Evolutionary conservation across 2,329 filamentous ascomycete species (phyloP).

Genomic region (Lecanicillium sp.): DNA sequence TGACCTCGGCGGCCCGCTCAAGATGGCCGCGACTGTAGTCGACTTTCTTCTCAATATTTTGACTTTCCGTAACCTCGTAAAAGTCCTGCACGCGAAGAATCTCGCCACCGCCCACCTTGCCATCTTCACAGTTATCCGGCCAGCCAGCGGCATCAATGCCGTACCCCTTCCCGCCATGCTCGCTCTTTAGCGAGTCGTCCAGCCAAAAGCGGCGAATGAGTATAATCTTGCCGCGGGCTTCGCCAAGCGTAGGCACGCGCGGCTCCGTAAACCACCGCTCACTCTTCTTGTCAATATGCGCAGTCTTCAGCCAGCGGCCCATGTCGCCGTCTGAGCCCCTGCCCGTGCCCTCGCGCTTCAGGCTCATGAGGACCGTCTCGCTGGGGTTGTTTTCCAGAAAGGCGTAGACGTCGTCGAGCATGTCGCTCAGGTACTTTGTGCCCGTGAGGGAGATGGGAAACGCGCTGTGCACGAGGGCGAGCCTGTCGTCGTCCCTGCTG

Average conservation of each 20-base stretch:
- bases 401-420: slow-evolving; percentile 61
- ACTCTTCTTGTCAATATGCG: slow-evolving; percentile 53
- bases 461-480: slow-evolving; percentile 79
- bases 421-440: slow-evolving; percentile 65
- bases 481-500: slow-evolving; percentile 47
- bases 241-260: slow-evolving; percentile 67
- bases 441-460: slow-evolving; percentile 85
- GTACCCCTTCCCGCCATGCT: slow-evolving; percentile 41
- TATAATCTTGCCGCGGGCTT: slow-evolving; percentile 74
- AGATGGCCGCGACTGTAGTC: slow-evolving; percentile 65
- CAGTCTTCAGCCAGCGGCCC: slow-evolving; percentile 60
- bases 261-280: slow-evolving; percentile 72
- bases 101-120: slow-evolving; percentile 58
- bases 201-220: slow-evolving; percentile 74
- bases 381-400: slow-evolving; percentile 73
- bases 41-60: slow-evolving; percentile 76
- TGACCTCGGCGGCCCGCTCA: slow-evolving; percentile 54
- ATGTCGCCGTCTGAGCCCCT: slow-evolving; percentile 72
- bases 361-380: slow-evolving; percentile 75
- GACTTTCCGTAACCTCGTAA: slow-evolving; percentile 72
- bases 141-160: slow-evolving; percentile 59
- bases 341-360: slow-evolving; percentile 88
- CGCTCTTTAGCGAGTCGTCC: slow-evolving; percentile 41
- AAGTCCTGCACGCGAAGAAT: slow-evolving; percentile 82
- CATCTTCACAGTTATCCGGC: slow-evolving; percentile 84